Evolutionary conservation across 257 asterid genomes (phyloP).

Genomic region (Primulina tabacum): DNA sequence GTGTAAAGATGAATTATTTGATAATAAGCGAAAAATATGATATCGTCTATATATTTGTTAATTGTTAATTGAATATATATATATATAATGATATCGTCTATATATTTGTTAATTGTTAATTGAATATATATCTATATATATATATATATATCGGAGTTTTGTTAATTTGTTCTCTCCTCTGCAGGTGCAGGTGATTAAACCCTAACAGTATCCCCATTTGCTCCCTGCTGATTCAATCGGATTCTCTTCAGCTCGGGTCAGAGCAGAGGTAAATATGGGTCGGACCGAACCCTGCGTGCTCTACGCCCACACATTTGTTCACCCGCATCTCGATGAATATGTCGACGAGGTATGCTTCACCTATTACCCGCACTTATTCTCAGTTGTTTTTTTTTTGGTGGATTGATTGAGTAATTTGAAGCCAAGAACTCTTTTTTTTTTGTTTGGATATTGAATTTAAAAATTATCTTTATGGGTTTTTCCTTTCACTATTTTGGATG

Average conservation of each 20-base stretch:
- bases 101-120: no score
- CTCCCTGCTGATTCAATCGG: constrained; percentile 17
- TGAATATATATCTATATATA: no score
- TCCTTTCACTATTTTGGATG: not conserved
- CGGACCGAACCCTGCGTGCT: constrained; percentile 90
- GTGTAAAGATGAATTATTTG: no score
- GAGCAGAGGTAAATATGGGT: constrained; percentile 47
- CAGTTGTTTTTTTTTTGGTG: not conserved
- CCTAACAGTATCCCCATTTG: constrained; percentile 3
- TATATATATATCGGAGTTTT: no score
- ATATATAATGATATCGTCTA: no score
- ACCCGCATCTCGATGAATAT: constrained; percentile 66
- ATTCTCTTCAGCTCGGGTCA: constrained; percentile 12
- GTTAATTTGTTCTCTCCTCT: not conserved
- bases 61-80: no score
- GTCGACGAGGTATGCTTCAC: constrained; percentile 73
- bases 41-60: no score
- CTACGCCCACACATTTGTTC: constrained; percentile 83
- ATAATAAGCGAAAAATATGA: no score
- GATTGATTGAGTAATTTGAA: not conserved
- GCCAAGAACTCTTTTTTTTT: not conserved
- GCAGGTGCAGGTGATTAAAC: constrained; percentile 4
- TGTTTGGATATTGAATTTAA: not conserved
- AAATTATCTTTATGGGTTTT: not conserved
- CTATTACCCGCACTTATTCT: not conserved